Evolutionary conservation across 768 basidiomycete genomes (phyloP), one percentile per base, ranked within the genome.

Genomic region (Calocera viscosa): DNA sequence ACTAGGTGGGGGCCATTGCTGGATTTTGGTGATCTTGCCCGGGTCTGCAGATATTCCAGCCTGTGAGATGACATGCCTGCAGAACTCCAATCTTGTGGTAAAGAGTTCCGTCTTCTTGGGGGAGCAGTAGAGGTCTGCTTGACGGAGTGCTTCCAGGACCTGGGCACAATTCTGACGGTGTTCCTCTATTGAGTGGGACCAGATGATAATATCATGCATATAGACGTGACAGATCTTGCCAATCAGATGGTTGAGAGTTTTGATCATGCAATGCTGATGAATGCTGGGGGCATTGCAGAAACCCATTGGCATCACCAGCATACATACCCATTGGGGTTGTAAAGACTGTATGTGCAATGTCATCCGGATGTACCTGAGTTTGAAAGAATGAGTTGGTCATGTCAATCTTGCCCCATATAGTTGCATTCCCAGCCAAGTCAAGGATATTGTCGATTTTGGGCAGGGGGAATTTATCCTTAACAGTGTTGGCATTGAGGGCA

Each of bases 131-230:
- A 80, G 71, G 19, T 70, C 71, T 17, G 76, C 73, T 1, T 65
- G 32, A 0, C 71, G 16, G 0, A 81, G 67, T 0, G 76, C 72
- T 0, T 73, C 66, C 0, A 82, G 49, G 0, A 81, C 68, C 1
- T 65, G 47, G 5, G 68, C 67, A 0, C 79, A 72, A 72, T 81
- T 73, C 1, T 34, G 0, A 0, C 67, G 41, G 28, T 81, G 80
- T 63, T 80, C 76, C 2, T 76, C 76, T 0, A 77, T 19, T 0
- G 71, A 68, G 0, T 78, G 11, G 0, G 79, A 82, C 77, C 78
- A 82, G 30, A 82, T 80, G 16, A 82, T 72, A 49, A 82, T 79
- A 64, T 82, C 76, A 65, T 82, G 78, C 0, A 82, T 71, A 67
- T 82, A 82, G 0, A 80, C 74, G 66, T 82, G 78, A 64, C 79